Conservation (phyloP, 164 flowering plant species). For the Vitis rupestris region DNA sequence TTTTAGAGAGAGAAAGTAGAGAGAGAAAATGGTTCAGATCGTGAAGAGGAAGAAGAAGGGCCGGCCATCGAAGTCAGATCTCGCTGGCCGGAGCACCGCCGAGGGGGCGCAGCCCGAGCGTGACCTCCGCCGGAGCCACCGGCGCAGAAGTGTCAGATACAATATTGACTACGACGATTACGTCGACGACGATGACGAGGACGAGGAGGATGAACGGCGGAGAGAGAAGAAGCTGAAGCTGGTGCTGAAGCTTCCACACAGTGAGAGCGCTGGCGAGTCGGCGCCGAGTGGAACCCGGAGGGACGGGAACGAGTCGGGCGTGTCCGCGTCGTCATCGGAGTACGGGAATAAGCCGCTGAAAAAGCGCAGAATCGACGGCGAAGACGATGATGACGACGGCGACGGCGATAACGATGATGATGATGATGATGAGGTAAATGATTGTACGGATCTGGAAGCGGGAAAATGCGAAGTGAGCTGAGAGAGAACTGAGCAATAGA, state of each 20-base stretch:
- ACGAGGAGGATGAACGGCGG: constrained; percentile 32
- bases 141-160: constrained; percentile 56
- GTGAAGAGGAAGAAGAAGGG: constrained; percentile 81
- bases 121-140: constrained; percentile 50
- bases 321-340: constrained; percentile 23
- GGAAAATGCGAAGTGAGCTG: background rate
- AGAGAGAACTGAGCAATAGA: background rate
- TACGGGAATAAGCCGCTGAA: constrained; percentile 35
- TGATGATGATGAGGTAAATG: constrained; percentile 16
- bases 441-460: constrained; percentile 16
- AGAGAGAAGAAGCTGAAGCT: constrained; percentile 73
- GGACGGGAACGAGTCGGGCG: constrained; percentile 8
- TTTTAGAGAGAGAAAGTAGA: constrained; percentile 18
- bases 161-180: constrained; percentile 41
- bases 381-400: constrained; percentile 23
- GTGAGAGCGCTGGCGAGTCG: constrained; percentile 9
- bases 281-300: background rate
- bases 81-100: constrained; percentile 21
- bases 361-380: constrained; percentile 44
- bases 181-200: constrained; percentile 46
- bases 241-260: constrained; percentile 42
- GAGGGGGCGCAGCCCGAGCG: constrained; percentile 16
- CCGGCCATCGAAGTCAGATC: constrained; percentile 70
- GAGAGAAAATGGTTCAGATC: constrained; percentile 65
- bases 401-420: constrained; percentile 24